Evolutionary conservation across 306 rosid genomes (phyloP), one percentile per base, ranked within the genome.

Genomic region (Prinsepia uniflora): DNA sequence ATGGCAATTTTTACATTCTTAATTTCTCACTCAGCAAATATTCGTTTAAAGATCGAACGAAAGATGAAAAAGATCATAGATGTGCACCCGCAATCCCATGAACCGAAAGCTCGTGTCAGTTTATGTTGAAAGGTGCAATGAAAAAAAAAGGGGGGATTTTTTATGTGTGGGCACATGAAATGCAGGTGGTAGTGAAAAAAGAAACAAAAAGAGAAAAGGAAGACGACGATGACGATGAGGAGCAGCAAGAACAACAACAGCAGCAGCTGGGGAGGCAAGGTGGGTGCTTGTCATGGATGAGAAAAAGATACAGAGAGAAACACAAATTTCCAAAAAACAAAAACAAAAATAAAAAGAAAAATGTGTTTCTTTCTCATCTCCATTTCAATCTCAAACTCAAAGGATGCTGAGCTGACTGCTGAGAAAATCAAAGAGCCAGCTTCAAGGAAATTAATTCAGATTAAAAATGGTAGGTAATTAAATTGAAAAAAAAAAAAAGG

Each of bases 281-380:
- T 30, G 95, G 99, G 34, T 94, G 99, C 84, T 86, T 94, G 72
- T 78, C 92, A 60, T 94, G 98, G 97, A 89, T 93, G 85, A 90
- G 75, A 75, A 88, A 78, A 79, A 80, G 78, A 48, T 79, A 69
- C 39, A 83, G 84, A 84, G 84, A 84, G 52, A 85, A 78, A 79
- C 79, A 83, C 71, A 88, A 85, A 78, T 30, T 30, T 1, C 76
- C 83, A n/a, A 87, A 77, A 87, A 85, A n/a, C 24, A n/a, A 62
- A 76, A 83, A 30, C 36, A 3, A 30, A 1, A 24, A 24, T 24
- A 24, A 24, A 24, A 30, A 30, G 3, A 30, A 74, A 52, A 85
- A 76, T 54, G 78, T 73, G 69, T 82, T 86, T 78, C 63, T 74
- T 71, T 69, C 72, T 60, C 82, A 76, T 73, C 73, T 84, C 54